Evolutionary conservation across 1,284 basidiomycete species (phyloP).

Genomic region (Pseudozyma hubeiensis): DNA sequence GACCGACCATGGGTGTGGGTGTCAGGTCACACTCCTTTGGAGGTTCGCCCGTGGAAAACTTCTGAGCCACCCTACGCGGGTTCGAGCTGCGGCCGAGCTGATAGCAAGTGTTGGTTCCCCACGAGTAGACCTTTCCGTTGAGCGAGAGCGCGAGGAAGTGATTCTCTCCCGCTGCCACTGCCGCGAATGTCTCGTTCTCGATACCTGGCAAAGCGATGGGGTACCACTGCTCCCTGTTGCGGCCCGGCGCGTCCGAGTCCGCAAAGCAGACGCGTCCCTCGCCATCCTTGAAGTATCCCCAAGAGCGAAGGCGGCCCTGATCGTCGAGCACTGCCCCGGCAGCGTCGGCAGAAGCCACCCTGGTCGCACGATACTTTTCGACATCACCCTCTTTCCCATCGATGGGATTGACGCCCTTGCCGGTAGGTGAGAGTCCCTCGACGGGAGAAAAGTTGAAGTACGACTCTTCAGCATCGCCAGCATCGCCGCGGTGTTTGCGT

Average conservation of each 20-base stretch:
- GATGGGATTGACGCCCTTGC: constrained; percentile 69
- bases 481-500: constrained; percentile 72
- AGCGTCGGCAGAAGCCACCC: constrained; percentile 84
- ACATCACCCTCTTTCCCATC: constrained; percentile 80
- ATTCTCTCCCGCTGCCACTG: constrained; percentile 84
- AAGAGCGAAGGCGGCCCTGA: constrained; percentile 77
- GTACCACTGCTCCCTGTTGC: constrained; percentile 58
- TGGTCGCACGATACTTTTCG: constrained; percentile 79
- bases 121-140: constrained; percentile 81
- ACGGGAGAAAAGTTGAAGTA: constrained; percentile 81
- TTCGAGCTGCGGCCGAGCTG: constrained; percentile 86
- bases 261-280: constrained; percentile 90
- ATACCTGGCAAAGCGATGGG: constrained; percentile 69
- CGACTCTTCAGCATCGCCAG: constrained; percentile 81
- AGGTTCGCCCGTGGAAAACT: constrained; percentile 68
- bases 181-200: constrained; percentile 74
- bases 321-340: constrained; percentile 83
- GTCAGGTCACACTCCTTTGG: constrained; percentile 84
- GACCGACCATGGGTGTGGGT: constrained; percentile 78
- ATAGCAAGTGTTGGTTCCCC: constrained; percentile 85
- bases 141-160: constrained; percentile 87
- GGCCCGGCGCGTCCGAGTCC: constrained; percentile 54
- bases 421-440: constrained; percentile 72
- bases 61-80: constrained; percentile 63
- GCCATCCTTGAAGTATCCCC: constrained; percentile 79